Evolutionary conservation across 2,329 filamentous ascomycete genomes (phyloP).

Genomic region (Colletotrichum siamense): DNA sequence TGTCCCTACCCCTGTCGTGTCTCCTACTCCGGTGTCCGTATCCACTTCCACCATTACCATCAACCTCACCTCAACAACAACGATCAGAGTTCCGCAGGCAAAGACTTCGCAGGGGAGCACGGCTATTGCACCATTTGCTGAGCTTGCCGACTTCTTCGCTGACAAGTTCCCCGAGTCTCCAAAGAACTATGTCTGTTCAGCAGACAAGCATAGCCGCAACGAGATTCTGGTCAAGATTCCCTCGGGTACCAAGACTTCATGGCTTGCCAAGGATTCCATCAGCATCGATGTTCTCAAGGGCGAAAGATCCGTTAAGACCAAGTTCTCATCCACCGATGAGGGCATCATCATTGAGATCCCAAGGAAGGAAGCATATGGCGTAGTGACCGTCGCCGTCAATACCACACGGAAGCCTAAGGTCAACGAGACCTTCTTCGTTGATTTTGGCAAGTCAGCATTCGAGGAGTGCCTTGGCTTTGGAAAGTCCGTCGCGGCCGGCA

Average conservation of each 20-base stretch:
- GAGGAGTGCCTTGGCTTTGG: constrained; percentile 50
- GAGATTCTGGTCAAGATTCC: constrained; percentile 62
- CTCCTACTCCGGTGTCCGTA: not conserved
- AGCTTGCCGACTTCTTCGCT: constrained; percentile 47
- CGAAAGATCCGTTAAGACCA: constrained; percentile 51
- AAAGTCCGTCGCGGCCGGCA: constrained; percentile 45
- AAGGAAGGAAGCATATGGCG: constrained; percentile 60
- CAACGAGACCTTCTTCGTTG: constrained; percentile 64
- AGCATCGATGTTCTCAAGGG: constrained; percentile 59
- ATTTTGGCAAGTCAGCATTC: constrained; percentile 59
- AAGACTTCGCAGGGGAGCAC: constrained; percentile 30
- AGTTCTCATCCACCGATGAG: constrained; percentile 52
- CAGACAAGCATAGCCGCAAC: constrained; percentile 49
- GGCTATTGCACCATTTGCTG: constrained; percentile 40
- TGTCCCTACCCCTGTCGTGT: not conserved
- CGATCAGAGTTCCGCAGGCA: constrained; percentile 32
- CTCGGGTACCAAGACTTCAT: constrained; percentile 53
- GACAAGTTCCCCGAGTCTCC: constrained; percentile 36
- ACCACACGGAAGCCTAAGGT: constrained; percentile 65
- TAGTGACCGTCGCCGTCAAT: constrained; percentile 62
- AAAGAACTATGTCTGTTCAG: constrained; percentile 47
- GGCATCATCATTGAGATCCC: constrained; percentile 59
- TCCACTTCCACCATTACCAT: constrained; percentile 38
- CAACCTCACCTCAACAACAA: constrained; percentile 41
- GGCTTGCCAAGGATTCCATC: constrained; percentile 63